Conservation (phyloP, 441 rosid genomes). For the Eruca vesicaria region DNA sequence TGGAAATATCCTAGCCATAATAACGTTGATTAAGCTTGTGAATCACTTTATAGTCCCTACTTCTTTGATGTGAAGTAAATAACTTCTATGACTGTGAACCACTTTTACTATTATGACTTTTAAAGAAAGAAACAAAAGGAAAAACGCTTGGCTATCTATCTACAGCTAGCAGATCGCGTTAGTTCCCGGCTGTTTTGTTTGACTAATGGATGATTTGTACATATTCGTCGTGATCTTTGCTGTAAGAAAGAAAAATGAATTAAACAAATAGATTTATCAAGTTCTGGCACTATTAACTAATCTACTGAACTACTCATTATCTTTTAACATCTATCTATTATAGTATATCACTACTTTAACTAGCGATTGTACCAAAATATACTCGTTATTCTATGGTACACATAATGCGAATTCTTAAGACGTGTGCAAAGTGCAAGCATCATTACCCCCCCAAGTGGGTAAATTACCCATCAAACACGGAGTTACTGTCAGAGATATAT, state of each 20-base stretch:
- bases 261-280: neutral
- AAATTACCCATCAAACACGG: constrained; percentile 35
- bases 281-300: constrained; percentile 29
- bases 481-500: constrained; percentile 34
- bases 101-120: neutral
- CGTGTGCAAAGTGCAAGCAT: constrained; percentile 36
- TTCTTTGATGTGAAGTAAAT: too few species aligned
- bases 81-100: too few species aligned
- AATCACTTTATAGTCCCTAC: neutral
- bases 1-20: too few species aligned
- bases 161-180: constrained; percentile 35
- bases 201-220: constrained; percentile 26
- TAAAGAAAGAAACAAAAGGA: neutral
- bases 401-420: constrained; percentile 29
- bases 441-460: constrained; percentile 35
- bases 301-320: constrained; percentile 5
- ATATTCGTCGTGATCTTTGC: constrained; percentile 31
- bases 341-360: neutral
- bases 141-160: neutral
- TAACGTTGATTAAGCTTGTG: neutral
- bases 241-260: constrained; percentile 19
- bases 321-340: constrained; percentile 12
- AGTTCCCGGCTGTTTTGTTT: constrained; percentile 37
- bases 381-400: constrained; percentile 30
- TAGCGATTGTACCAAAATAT: constrained; percentile 17